phyloP scores from a whole-genome alignment of 2,329 filamentous ascomycete genomes.

The Claviceps citrina region DNA sequence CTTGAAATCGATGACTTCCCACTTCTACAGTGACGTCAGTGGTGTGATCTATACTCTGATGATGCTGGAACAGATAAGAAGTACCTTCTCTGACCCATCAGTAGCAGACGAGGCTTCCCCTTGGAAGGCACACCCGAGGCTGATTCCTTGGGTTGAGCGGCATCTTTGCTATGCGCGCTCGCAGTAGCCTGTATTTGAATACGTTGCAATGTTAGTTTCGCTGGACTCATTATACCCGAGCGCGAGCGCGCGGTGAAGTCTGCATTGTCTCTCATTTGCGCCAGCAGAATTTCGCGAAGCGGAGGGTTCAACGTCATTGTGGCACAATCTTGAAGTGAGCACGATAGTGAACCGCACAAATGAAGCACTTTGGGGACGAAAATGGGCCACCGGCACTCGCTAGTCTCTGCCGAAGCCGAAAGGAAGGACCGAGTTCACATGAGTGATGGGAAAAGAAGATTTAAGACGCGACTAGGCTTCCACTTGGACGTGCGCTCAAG shows the following conservation, averaged over 20 bases:
- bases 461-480: neutral
- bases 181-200: constrained; percentile 45
- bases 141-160: constrained; percentile 28
- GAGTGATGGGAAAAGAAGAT: neutral
- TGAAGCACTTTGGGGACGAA: too few species aligned
- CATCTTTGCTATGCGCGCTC: constrained; percentile 34
- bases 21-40: constrained; percentile 42
- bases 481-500: neutral
- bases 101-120: constrained; percentile 66
- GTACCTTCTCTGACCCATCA: constrained; percentile 93
- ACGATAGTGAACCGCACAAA: neutral
- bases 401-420: neutral
- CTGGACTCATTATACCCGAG: constrained; percentile 33
- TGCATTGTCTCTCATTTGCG: constrained; percentile 12
- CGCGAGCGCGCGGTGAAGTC: constrained; percentile 16
- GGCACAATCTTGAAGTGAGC: neutral
- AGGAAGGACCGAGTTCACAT: neutral
- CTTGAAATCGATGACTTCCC: constrained; percentile 97
- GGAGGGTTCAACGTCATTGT: constrained; percentile 21
- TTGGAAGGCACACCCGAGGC: constrained; percentile 33
- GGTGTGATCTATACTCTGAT: neutral
- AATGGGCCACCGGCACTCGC: neutral
- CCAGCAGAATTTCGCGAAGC: constrained; percentile 12
- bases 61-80: constrained; percentile 9
- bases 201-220: constrained; percentile 48